phyloP scores from a whole-genome alignment of 768 basidiomycete species.

The Omphalotus guepiniiformis region DNA sequence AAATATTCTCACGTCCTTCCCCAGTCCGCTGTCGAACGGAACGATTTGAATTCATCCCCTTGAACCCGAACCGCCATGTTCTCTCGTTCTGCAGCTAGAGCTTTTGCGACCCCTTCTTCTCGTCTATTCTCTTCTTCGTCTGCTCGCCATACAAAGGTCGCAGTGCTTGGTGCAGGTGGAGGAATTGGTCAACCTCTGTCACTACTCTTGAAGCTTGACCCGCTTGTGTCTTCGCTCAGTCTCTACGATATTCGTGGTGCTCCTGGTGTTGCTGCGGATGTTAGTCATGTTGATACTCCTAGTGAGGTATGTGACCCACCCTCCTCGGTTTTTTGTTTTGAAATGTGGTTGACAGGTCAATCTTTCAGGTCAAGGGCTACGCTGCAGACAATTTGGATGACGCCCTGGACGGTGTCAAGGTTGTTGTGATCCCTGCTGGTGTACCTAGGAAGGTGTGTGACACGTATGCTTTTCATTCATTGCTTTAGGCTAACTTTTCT shows the following conservation, averaged over 20 bases:
- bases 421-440: constrained; percentile 98
- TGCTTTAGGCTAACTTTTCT: constrained; percentile 22
- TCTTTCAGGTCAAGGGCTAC: constrained; percentile 66
- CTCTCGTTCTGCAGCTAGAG: constrained; percentile 56
- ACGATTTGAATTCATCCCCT: no score
- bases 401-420: constrained; percentile 85
- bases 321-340: no score
- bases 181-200: constrained; percentile 98
- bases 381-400: constrained; percentile 84
- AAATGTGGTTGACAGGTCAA: constrained; percentile 15
- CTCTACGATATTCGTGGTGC: constrained; percentile 96
- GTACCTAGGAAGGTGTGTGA: constrained; percentile 89
- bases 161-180: constrained; percentile 96
- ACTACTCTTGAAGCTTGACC: constrained; percentile 89
- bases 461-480: background rate
- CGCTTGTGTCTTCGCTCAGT: constrained; percentile 78
- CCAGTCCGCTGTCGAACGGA: no score
- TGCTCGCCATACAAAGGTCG: constrained; percentile 78
- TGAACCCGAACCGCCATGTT: no score
- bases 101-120: constrained; percentile 46
- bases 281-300: constrained; percentile 87
- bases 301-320: constrained; percentile 56
- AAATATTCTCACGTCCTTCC: no score
- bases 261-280: constrained; percentile 95
- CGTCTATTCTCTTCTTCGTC: constrained; percentile 76